phyloP scores from a whole-genome alignment of 2,329 filamentous ascomycete genomes.

The Diaporthe destruens region DNA sequence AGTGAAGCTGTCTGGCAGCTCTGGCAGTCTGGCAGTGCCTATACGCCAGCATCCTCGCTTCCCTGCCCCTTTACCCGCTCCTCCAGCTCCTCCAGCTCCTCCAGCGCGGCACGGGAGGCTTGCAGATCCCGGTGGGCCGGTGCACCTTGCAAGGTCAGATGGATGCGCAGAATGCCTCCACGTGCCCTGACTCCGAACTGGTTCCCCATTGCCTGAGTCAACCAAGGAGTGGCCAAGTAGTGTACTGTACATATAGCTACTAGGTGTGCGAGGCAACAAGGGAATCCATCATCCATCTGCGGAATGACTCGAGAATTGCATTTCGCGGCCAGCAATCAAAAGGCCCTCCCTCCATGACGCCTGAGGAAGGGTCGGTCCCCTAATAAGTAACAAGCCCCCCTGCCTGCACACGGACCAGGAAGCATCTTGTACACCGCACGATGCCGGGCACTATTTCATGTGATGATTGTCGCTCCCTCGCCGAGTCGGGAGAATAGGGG shows the following conservation, averaged over 20 bases:
- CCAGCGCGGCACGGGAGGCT: constrained; percentile 21
- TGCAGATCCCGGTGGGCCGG: constrained; percentile 19
- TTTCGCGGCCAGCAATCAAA: constrained; percentile 2
- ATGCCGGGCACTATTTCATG: background rate
- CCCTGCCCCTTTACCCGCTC: background rate
- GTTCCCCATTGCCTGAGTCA: constrained; percentile 3
- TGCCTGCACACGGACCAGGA: constrained; percentile 20
- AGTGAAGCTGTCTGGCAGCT: too few relatives aligned
- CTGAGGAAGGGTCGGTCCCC: too few relatives aligned
- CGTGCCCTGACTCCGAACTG: constrained; percentile 15
- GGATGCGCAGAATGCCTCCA: background rate
- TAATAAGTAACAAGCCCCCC: background rate
- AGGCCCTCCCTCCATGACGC: constrained; percentile 26
- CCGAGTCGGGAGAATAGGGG: constrained; percentile 3
- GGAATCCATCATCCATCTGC: background rate
- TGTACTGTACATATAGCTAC: too few relatives aligned
- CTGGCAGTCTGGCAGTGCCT: too few relatives aligned
- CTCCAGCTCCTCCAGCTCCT: constrained; percentile 28
- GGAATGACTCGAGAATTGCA: constrained; percentile 26
- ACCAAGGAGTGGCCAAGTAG: background rate
- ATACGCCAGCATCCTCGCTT: background rate
- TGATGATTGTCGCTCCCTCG: background rate
- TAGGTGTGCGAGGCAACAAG: background rate
- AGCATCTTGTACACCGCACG: constrained; percentile 18
- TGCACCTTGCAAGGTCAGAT: constrained; percentile 6